These are phyloP conservation scores for Ophiocordyceps robertsii DNA, from an alignment of 2,329 filamentous ascomycete genomes.

Conservation along the genomic window DNA sequence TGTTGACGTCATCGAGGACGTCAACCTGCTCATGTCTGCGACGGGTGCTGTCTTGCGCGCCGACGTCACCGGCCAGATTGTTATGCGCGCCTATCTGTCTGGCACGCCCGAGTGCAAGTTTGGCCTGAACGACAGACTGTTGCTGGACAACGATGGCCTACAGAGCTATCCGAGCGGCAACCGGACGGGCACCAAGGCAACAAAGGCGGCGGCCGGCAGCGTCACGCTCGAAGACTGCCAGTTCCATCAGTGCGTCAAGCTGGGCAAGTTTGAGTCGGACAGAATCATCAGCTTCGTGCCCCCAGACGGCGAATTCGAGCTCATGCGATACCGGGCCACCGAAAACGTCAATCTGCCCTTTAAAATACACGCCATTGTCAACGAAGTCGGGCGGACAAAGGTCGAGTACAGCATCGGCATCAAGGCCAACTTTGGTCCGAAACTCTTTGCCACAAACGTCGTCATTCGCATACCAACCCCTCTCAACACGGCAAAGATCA, in stretches of 20 bases:
- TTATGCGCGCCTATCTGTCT: conserved; percentile 95
- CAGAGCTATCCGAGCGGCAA: conserved; percentile 60
- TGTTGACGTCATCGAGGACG: conserved; percentile 97
- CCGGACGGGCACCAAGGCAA: conserved; percentile 70
- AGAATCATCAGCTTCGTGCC: conserved; percentile 95
- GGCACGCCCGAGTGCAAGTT: conserved; percentile 99
- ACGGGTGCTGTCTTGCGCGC: conserved; percentile 88
- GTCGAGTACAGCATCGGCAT: conserved; percentile 98
- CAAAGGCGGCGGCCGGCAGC: conserved; percentile 86
- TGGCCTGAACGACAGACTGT: conserved; percentile 84
- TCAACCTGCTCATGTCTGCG: conserved; percentile 98
- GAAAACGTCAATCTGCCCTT: conserved; percentile 98
- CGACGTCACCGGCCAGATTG: conserved; percentile 92
- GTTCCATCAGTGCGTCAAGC: conserved; percentile 96
- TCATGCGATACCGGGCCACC: conserved; percentile 96
- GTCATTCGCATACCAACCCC: conserved; percentile 89
- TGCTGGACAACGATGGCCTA: conserved; percentile 68
- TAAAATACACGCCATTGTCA: conserved; percentile 97
- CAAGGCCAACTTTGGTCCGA: conserved; percentile 90
- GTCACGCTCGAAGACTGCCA: conserved; percentile 97
- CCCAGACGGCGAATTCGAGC: conserved; percentile 93
- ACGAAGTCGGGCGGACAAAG: conserved; percentile 91
- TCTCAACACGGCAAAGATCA: conserved; percentile 89
- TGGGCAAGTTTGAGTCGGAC: conserved; percentile 93
- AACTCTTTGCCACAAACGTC: conserved; percentile 95